These are phyloP conservation scores for Dendrobium officinale DNA, from an alignment of 106 monocot genomes.

Conservation along the genomic window DNA sequence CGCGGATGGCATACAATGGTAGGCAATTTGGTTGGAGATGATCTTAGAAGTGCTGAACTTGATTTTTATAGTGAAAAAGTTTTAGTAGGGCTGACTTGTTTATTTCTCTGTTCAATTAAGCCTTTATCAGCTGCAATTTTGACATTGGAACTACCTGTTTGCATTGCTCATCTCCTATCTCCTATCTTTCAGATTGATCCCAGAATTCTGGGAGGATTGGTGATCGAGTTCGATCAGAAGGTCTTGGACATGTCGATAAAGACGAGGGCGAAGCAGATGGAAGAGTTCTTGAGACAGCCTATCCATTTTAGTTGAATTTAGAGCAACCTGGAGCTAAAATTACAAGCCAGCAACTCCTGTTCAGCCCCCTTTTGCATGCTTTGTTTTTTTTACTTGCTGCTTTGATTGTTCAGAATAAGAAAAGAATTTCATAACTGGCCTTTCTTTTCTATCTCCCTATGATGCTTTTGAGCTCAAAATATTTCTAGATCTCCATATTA, in stretches of 20 bases:
- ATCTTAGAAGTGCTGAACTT: no score
- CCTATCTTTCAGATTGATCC: slow-evolving; percentile 30
- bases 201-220: slow-evolving; percentile 61
- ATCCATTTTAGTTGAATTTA: slow-evolving; percentile 14
- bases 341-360: not conserved
- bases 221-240: slow-evolving; percentile 53
- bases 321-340: not conserved
- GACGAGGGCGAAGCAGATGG: slow-evolving; percentile 74
- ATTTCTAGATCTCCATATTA: not conserved
- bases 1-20: no score
- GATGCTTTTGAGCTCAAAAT: not conserved
- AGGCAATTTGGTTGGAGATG: no score
- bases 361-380: not conserved
- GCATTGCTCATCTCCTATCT: not conserved
- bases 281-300: slow-evolving; percentile 54
- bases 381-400: not conserved
- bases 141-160: not conserved
- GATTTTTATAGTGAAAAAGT: no score
- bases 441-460: not conserved
- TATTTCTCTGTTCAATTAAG: no score
- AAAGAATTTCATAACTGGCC: not conserved
- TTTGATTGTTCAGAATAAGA: not conserved
- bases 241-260: slow-evolving; percentile 64
- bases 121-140: no score
- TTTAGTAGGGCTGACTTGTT: no score